Conservation (phyloP, 2,329 filamentous ascomycete species). For the Beauveria medogensis region DNA sequence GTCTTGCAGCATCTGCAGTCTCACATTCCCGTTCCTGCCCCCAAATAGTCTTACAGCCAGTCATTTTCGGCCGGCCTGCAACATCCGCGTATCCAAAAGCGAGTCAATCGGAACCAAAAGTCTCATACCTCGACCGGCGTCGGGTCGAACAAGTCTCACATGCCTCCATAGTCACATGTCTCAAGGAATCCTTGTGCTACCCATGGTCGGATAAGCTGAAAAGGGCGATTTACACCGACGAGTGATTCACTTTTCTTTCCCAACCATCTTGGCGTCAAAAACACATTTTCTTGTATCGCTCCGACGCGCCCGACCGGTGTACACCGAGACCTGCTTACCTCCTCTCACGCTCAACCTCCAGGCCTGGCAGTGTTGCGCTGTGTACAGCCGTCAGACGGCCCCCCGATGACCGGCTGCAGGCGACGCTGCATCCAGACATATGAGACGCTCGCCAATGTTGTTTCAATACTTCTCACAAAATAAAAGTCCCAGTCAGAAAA, state of each 20-base stretch:
- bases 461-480: too few species aligned
- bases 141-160: not conserved
- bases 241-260: too few species aligned
- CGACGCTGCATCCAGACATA: not conserved
- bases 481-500: too few species aligned
- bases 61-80: too few species aligned
- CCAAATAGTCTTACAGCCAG: too few species aligned
- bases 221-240: too few species aligned
- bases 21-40: not conserved
- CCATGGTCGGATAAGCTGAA: too few species aligned
- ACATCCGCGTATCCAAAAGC: not conserved
- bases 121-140: not conserved
- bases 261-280: too few species aligned
- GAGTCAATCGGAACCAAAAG: not conserved
- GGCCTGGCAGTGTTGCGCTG: not conserved
- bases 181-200: not conserved
- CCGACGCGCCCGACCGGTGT: too few species aligned
- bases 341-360: too few species aligned
- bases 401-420: constrained; percentile 4
- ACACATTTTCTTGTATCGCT: too few species aligned
- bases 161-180: not conserved
- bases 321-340: too few species aligned
- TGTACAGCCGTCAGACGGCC: not conserved
- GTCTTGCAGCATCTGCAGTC: not conserved
- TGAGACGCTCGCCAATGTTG: not conserved